These are phyloP conservation scores for Clarireedia homoeocarpa DNA, from an alignment of 2,329 filamentous ascomycete genomes.

Conservation along the genomic window DNA sequence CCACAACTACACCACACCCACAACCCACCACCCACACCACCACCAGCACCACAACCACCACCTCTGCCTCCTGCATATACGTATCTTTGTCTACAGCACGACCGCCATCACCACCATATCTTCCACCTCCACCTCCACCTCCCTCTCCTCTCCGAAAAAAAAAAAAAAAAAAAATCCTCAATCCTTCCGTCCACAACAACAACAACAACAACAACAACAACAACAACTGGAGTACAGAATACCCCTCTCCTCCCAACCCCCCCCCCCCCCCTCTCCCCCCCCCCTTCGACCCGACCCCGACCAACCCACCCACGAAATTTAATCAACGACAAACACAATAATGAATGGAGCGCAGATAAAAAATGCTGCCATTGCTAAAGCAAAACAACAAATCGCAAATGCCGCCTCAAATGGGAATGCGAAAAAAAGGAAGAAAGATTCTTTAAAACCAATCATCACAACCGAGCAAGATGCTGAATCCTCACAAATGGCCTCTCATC, in stretches of 20 bases:
- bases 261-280: not conserved
- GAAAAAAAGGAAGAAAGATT: conserved; percentile 50
- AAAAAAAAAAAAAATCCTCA: not conserved
- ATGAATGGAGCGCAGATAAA: conserved; percentile 30
- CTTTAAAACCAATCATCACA: conserved; percentile 54
- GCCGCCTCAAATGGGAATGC: conserved; percentile 38
- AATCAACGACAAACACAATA: conserved; percentile 6
- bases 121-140: not conserved
- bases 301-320: not conserved
- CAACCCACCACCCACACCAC: not conserved
- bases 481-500: conserved; percentile 24
- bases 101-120: not conserved
- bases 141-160: not conserved
- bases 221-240: not conserved
- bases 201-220: not conserved
- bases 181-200: not conserved
- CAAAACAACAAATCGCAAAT: conserved; percentile 42
- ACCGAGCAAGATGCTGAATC: conserved; percentile 35
- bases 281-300: no score
- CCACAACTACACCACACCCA: no score
- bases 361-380: conserved; percentile 47
- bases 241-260: not conserved
- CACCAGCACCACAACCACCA: not conserved
- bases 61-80: not conserved
- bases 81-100: not conserved